Conservation (phyloP, 345 rosid species). For the Gossypium turneri region DNA sequence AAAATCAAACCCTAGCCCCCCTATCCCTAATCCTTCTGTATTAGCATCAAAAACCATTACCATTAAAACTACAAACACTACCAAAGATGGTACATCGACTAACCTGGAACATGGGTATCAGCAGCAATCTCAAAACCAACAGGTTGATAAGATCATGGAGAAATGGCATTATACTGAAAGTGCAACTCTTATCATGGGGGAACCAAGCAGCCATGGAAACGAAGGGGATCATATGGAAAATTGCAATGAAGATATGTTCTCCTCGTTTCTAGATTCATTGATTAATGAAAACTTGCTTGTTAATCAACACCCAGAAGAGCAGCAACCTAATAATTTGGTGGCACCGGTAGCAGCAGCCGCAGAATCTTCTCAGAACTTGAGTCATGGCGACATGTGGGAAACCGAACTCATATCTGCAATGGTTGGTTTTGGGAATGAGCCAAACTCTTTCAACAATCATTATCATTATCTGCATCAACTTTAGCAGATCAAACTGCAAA, state of each 20-base stretch:
- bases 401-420: slow-evolving; percentile 18
- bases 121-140: slow-evolving; percentile 11
- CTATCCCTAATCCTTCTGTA: slow-evolving; percentile 18
- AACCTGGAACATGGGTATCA: slow-evolving; percentile 17
- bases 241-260: slow-evolving; percentile 53
- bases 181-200: slow-evolving; percentile 11
- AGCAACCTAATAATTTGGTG: slow-evolving; percentile 7
- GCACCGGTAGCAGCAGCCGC: neutral
- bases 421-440: slow-evolving; percentile 19
- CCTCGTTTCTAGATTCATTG: slow-evolving; percentile 64
- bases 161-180: slow-evolving; percentile 8
- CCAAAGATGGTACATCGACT: neutral
- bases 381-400: slow-evolving; percentile 18
- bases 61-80: neutral
- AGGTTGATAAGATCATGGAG: neutral
- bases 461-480: neutral
- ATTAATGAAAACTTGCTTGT: slow-evolving; percentile 44
- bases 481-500: slow-evolving; percentile 2
- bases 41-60: neutral
- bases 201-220: slow-evolving; percentile 20
- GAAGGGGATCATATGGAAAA: slow-evolving; percentile 20
- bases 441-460: slow-evolving; percentile 8
- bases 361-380: neutral
- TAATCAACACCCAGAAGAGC: slow-evolving; percentile 23
- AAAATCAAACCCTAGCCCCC: slow-evolving; percentile 23